Base-by-base conservation (phyloP, 352 stramenopile genomes). In the Proteromonas lacertae region DNA sequence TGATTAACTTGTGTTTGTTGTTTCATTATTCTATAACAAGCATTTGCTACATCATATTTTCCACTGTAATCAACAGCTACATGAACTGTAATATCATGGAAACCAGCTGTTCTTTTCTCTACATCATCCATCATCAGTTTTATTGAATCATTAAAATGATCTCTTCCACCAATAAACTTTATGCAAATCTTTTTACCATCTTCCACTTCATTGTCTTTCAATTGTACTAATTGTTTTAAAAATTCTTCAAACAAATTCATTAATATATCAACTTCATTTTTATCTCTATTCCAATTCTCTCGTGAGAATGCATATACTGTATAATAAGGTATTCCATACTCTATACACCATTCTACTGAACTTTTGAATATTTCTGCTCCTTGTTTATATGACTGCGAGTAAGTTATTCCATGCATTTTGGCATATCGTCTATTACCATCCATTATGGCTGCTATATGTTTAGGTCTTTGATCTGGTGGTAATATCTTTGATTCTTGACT, bases 301-400 rank as follows among this genome's bases (percentile, higher is more conserved):
- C 78, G 93, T 4, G 73, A 92, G 58, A 96, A 96, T 10, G 83
- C 83, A 56, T 81, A 96, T 3, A 90, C 76, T 6, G 79, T 93
- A 17, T 92, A 57, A 29, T 75, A 58, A 34, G 74, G 14, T 2
- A 76, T 36, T 8, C 49, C 41, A 37, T 64, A 50, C 12, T 72
- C 66, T n/a, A 90, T 72, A 45, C 80, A 94, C 83, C 80, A 94
- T 41, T 88, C 48, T 66, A 56, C 24, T 32, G 32, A 29, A 38
- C 16, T 32, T n/a, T 14, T 29, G 34, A n/a, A 10, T 29, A 17
- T 31, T 5, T 30, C 5, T 37, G 6, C n/a, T 5, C 4, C n/a
- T 37, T 16, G 32, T 19, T 41, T 41, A 30, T 48, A 13, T 28
- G 40, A 26, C 32, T 35, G 34, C 1, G 35, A 25, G 21, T 24